Base-by-base conservation (phyloP, 1,139 yeast species). In the Lodderomyces jiufengensis region DNA sequence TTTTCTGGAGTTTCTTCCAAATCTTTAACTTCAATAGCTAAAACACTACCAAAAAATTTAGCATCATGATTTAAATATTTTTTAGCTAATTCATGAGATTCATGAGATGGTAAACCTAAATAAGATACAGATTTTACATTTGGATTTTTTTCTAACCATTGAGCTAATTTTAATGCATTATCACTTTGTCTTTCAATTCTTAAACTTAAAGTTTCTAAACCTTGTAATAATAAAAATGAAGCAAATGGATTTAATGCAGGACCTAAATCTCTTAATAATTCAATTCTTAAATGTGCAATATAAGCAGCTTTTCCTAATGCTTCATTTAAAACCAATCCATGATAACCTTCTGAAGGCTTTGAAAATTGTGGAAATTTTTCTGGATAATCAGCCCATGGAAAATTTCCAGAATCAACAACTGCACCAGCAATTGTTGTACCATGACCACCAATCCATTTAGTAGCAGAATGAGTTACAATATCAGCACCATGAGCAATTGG, bases 381-480 rank as follows among this genome's bases (percentile, higher is more conserved):
- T 34, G 95, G 94, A 66, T 85, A 76, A 46, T 86, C 76, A 43
- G 75, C 70, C 92, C 95, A 92, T 51, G 92, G 94, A 73, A 92
- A 92, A 43, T 83, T 86, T 50, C 97, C 97, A 29, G 88, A 77
- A 61, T 85, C 97, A 37, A 92, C 74, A 47, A 92, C 73, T 37
- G 82, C 86, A 68, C 98, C 98, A 36, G 86, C 97, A 60, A 92
- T 81, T 36, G 97, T 85, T 42, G 88, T 88, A 56, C 97, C 97
- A 59, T 90, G 97, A 43, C 97, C 98, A 48, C 95, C 95, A 50
- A 92, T 88, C 96, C 97, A 92, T 64, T 92, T 92, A 39, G 97
- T 92, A 38, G 97, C 96, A 39, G 97, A 88, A 63, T 90, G 96
- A 29, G 74, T 78, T 25, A 76, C 75, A 44, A 87, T 83, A 57